Conservation (phyloP, 2,329 filamentous ascomycete genomes). For the Capronia coronata region DNA sequence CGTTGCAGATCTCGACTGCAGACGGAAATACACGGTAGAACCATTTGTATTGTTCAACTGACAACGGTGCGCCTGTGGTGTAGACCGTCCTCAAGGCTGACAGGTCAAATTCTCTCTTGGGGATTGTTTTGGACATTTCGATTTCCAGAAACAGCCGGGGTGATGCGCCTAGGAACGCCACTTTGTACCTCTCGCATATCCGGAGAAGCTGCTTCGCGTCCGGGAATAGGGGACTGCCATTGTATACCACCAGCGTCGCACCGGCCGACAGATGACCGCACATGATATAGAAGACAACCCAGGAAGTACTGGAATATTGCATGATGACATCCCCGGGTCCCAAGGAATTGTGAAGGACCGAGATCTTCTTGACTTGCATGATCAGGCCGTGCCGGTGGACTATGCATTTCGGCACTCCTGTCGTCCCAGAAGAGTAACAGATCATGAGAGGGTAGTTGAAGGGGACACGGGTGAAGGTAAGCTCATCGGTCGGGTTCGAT, state of each 20-base stretch:
- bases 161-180: constrained; percentile 39
- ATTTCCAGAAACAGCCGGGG: constrained; percentile 41
- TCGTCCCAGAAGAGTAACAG: constrained; percentile 40
- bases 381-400: constrained; percentile 41
- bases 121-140: constrained; percentile 26
- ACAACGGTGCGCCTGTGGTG: constrained; percentile 40
- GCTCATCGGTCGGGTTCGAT: constrained; percentile 29
- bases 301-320: constrained; percentile 43
- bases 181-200: constrained; percentile 34
- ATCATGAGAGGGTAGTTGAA: constrained; percentile 41
- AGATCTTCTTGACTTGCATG: constrained; percentile 41
- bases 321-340: constrained; percentile 37
- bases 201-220: constrained; percentile 33
- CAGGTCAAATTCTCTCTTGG: constrained; percentile 34
- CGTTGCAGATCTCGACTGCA: constrained; percentile 35
- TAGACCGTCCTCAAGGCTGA: constrained; percentile 38
- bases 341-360: constrained; percentile 40
- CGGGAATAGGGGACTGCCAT: constrained; percentile 40
- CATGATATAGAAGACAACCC: constrained; percentile 43
- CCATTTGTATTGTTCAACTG: constrained; percentile 40
- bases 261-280: constrained; percentile 37
- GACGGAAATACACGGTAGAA: constrained; percentile 39
- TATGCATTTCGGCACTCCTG: constrained; percentile 40
- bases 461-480: constrained; percentile 35
- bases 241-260: constrained; percentile 39